Evolutionary conservation across 2,329 filamentous ascomycete species (phyloP).

Genomic region (Exophiala dermatitidis): DNA sequence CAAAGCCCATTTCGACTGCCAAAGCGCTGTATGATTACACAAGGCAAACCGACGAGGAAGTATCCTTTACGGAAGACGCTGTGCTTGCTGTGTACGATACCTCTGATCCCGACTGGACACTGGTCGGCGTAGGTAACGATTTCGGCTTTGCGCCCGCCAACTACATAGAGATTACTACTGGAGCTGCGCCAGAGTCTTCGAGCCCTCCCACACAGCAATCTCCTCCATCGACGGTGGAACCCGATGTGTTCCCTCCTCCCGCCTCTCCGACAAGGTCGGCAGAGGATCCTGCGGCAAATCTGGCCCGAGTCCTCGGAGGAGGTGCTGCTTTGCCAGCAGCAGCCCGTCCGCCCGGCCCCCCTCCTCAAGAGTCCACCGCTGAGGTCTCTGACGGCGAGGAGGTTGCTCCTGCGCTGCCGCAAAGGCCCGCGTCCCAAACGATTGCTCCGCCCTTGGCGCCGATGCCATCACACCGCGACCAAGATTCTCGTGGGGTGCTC

Average conservation of each 20-base stretch:
- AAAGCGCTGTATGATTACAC: constrained; percentile 98
- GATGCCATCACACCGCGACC: constrained; percentile 33
- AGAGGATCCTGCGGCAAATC: constrained; percentile 51
- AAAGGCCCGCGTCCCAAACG: constrained; percentile 51
- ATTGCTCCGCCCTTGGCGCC: constrained; percentile 33
- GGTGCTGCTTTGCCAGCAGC: constrained; percentile 31
- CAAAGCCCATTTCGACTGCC: constrained; percentile 60
- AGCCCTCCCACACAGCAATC: constrained; percentile 25
- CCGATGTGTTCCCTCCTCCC: constrained; percentile 20
- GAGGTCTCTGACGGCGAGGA: constrained; percentile 62
- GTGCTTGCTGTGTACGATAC: constrained; percentile 77
- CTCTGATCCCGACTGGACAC: constrained; percentile 91
- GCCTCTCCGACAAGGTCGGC: constrained; percentile 39
- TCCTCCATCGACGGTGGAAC: constrained; percentile 26
- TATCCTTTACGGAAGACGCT: constrained; percentile 89
- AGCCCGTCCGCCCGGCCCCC: constrained; percentile 31
- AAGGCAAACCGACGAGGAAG: constrained; percentile 92
- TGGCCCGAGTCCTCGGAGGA: constrained; percentile 43
- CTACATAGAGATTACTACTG: constrained; percentile 69
- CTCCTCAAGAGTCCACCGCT: constrained; percentile 52
- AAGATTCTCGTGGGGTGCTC: constrained; percentile 39
- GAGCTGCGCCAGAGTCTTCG: constrained; percentile 43
- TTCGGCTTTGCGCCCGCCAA: constrained; percentile 94
- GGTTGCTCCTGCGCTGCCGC: constrained; percentile 55
- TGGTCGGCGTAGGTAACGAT: constrained; percentile 75